Base-by-base conservation (phyloP, 495 filamentous ascomycete genomes). In the Neurospora sublineolata region DNA sequence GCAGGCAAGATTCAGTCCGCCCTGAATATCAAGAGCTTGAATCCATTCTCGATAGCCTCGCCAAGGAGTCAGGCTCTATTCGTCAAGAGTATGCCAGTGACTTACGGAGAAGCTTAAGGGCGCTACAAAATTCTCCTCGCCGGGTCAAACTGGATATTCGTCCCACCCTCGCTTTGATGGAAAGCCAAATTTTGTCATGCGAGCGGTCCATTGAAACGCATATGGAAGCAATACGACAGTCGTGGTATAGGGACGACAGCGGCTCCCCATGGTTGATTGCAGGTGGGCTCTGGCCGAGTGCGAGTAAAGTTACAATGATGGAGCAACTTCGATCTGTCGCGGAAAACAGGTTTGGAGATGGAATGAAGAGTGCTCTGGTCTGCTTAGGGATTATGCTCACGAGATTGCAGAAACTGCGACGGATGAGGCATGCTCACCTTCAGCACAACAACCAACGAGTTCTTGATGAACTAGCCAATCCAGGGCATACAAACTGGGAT, bases 401-500 rank as follows among this genome's bases (percentile, higher is more conserved):
- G 5, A 72, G 68, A 3, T 71, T 86, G 3, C 87, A 89, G 73
- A 79, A 83, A 0, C 73, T 84, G 10, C 44, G 81, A 12, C 42
- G 76, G 37, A 60, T 79, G 9, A 75, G 74, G 36, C 64, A 52
- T 27, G 71, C 30, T 46, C 44, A 70, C 8, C 64, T 42, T 27
- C 69, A 38, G 18, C 52, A 23, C 2, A 73, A 76, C 12, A 58
- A 20, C 4, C 58, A 69, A 1, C 69, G 70, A n/a, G 73, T 80
- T 10, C 72, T 78, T 4, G 69, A 76, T 6, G 81, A 85, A 20
- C 83, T 86, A 68, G 41, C 75, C 8, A 85, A 87, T 76, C 12
- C 37, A 0, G 86, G 86, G 4, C 87, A 89, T 73, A 40, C 70
- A 6, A 87, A 87, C 70, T 90, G 87, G 88, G 41, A 78, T 0